Evolutionary conservation across 352 stramenopile genomes (phyloP).

Genomic region (Globisporangium emineosum): DNA sequence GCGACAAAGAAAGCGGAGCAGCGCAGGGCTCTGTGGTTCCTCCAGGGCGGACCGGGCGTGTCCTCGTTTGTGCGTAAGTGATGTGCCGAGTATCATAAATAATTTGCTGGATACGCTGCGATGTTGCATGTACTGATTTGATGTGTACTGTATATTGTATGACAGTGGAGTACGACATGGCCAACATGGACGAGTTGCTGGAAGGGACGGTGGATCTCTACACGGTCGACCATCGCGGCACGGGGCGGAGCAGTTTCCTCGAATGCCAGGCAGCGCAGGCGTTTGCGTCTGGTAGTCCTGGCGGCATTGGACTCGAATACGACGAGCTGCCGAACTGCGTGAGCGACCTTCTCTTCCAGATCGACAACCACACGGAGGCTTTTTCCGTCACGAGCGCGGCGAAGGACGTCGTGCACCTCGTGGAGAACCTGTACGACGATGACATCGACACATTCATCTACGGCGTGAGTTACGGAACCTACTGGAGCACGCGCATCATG

Average conservation of each 20-base stretch:
- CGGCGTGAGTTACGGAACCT: constrained; percentile 30
- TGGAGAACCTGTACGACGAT: constrained; percentile 3
- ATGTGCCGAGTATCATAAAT: background rate
- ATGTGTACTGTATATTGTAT: background rate
- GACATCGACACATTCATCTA: constrained; percentile 20
- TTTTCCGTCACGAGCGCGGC: constrained; percentile 51
- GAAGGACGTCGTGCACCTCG: constrained; percentile 14
- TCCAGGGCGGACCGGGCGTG: constrained; percentile 22
- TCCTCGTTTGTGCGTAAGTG: constrained; percentile 19
- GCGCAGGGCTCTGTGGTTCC: constrained; percentile 22
- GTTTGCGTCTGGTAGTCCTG: constrained; percentile 6
- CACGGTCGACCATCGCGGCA: constrained; percentile 24
- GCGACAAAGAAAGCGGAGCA: constrained; percentile 2
- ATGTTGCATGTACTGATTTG: background rate
- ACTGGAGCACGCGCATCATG: constrained; percentile 21
- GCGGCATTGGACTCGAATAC: background rate
- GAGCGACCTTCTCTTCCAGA: constrained; percentile 36
- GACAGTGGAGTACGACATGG: constrained; percentile 20
- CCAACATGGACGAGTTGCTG: background rate
- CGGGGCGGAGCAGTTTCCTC: constrained; percentile 16
- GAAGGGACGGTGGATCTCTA: constrained; percentile 13
- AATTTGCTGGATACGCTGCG: no score
- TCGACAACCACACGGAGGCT: constrained; percentile 59
- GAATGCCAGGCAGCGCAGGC: constrained; percentile 15
- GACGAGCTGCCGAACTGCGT: constrained; percentile 15